These are phyloP conservation scores for Colletotrichum kahawae DNA, from an alignment of 2,329 filamentous ascomycete genomes.

Conservation along the genomic window DNA sequence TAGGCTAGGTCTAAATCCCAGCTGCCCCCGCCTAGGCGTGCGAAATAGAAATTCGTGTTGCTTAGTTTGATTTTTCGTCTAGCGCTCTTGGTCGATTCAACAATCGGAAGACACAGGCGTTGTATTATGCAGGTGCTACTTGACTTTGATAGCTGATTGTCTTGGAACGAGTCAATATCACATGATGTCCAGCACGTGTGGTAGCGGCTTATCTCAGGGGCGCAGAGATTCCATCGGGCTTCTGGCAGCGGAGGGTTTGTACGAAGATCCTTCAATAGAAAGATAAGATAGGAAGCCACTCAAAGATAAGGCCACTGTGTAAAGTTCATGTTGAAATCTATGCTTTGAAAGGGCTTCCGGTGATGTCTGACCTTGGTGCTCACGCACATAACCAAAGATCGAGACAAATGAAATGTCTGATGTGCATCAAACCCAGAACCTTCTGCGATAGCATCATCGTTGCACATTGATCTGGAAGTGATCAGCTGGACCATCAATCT, in stretches of 20 bases:
- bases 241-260: too few relatives aligned
- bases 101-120: neutral
- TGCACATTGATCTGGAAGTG: neutral
- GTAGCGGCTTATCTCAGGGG: neutral
- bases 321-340: neutral
- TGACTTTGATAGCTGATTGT: neutral
- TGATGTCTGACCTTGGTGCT: neutral
- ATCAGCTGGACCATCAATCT: neutral
- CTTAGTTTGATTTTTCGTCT: too few relatives aligned
- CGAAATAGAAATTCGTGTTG: too few relatives aligned
- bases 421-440: neutral
- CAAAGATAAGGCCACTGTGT: neutral
- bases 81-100: too few relatives aligned
- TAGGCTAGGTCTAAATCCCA: neutral
- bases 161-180: neutral
- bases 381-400: neutral
- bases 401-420: neutral
- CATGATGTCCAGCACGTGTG: neutral
- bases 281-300: neutral
- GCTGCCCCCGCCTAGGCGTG: too few relatives aligned
- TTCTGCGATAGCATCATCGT: neutral
- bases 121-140: neutral
- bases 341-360: neutral
- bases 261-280: neutral
- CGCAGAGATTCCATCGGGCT: too few relatives aligned